Conservation (phyloP, 1,139 yeast genomes). For the Candida labiduridarum region DNA sequence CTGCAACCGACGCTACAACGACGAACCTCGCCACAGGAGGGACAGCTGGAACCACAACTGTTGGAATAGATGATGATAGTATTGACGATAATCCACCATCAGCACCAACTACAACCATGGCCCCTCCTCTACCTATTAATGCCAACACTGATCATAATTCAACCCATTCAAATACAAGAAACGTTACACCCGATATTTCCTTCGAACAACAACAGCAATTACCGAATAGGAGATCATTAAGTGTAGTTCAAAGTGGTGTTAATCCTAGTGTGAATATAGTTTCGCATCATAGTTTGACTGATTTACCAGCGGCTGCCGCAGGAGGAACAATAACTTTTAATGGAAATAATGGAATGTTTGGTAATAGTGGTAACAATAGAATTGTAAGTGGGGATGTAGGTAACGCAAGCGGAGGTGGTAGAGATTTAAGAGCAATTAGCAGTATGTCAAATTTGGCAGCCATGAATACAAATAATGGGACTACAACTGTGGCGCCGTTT, state of each 20-base stretch:
- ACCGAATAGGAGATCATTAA: not conserved
- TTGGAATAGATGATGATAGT: not conserved
- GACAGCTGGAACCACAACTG: no score
- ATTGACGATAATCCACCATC: slow-evolving; percentile 10
- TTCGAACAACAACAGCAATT: slow-evolving; percentile 13
- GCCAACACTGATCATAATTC: not conserved
- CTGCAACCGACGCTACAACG: slow-evolving; percentile 10
- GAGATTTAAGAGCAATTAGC: slow-evolving; percentile 35
- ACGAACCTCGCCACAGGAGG: slow-evolving; percentile 10
- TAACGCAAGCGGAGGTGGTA: slow-evolving; percentile 1
- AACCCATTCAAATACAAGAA: slow-evolving; percentile 1
- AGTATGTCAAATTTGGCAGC: slow-evolving; percentile 39
- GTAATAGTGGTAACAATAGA: not conserved
- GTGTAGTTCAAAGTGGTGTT: not conserved
- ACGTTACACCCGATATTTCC: not conserved
- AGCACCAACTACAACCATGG: slow-evolving; percentile 9
- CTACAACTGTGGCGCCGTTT: not conserved
- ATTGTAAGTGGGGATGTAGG: slow-evolving; percentile 2
- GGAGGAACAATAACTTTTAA: slow-evolving; percentile 12
- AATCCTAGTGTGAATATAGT: slow-evolving; percentile 8
- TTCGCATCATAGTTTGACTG: slow-evolving; percentile 28
- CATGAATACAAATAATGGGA: slow-evolving; percentile 8
- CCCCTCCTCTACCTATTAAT: slow-evolving; percentile 3
- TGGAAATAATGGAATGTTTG: not conserved
- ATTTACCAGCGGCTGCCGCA: slow-evolving; percentile 34